Evolutionary conservation across 2,329 filamentous ascomycete species (phyloP).

Genomic region (Amylocarpus encephaloides): DNA sequence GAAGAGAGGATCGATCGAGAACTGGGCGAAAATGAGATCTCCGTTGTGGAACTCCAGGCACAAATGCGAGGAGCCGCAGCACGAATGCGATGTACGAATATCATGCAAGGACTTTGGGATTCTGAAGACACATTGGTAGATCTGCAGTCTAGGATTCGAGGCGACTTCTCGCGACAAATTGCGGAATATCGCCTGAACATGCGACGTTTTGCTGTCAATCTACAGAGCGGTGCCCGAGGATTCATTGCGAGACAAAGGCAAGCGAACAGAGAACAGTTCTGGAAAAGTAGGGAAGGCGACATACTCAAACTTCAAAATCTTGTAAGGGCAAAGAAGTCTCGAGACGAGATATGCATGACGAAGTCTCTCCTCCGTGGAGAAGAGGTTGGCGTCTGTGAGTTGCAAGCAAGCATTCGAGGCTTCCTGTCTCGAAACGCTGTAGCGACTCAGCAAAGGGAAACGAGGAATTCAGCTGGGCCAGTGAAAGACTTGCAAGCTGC

Average conservation of each 20-base stretch:
- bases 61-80: slow-evolving; percentile 77
- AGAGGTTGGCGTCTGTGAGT: slow-evolving; percentile 56
- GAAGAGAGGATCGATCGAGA: slow-evolving; percentile 83
- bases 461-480: slow-evolving; percentile 43
- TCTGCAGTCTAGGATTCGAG: slow-evolving; percentile 79
- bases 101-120: slow-evolving; percentile 89
- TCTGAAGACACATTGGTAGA: slow-evolving; percentile 71
- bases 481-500: slow-evolving; percentile 59
- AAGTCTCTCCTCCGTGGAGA: slow-evolving; percentile 55
- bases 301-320: slow-evolving; percentile 78
- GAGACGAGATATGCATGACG: slow-evolving; percentile 50
- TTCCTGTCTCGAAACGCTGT: slow-evolving; percentile 57
- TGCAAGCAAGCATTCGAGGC: slow-evolving; percentile 62
- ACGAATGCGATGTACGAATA: slow-evolving; percentile 67
- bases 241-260: slow-evolving; percentile 64
- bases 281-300: slow-evolving; percentile 63
- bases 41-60: slow-evolving; percentile 75
- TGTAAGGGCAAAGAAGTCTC: slow-evolving; percentile 61
- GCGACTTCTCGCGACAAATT: slow-evolving; percentile 80
- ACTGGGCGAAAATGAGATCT: slow-evolving; percentile 65
- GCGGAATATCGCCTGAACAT: slow-evolving; percentile 76
- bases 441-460: slow-evolving; percentile 49
- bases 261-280: slow-evolving; percentile 56
- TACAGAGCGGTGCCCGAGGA: slow-evolving; percentile 76
- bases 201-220: slow-evolving; percentile 68